These are phyloP conservation scores for Yarrowia keelungensis DNA, from an alignment of 805 yeast species.

Conservation along the genomic window DNA sequence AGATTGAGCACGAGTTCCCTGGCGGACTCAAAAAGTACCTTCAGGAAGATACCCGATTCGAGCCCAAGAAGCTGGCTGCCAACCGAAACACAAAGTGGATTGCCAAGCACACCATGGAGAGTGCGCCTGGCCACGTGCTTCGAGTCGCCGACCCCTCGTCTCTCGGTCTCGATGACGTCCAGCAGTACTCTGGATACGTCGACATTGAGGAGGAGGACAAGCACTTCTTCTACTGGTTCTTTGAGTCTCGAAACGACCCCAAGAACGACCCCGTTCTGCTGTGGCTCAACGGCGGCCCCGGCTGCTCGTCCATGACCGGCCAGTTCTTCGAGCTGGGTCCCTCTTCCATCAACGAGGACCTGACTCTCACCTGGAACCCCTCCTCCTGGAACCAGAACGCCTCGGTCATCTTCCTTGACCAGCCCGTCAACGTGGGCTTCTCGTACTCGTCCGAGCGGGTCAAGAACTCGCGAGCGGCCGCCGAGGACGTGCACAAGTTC, in stretches of 20 bases:
- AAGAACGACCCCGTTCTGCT: constrained; percentile 81
- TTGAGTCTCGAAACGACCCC: constrained; percentile 91
- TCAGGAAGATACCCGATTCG: constrained; percentile 12
- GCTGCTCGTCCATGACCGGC: constrained; percentile 91
- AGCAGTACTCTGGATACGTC: constrained; percentile 76
- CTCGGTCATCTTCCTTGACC: constrained; percentile 87
- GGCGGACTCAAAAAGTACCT: constrained; percentile 15
- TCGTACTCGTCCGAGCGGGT: constrained; percentile 76
- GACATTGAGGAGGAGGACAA: constrained; percentile 78
- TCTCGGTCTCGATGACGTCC: constrained; percentile 73
- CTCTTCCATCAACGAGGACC: constrained; percentile 66
- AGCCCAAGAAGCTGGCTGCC: constrained; percentile 23
- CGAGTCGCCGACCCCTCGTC: constrained; percentile 67
- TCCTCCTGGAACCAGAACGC: constrained; percentile 93
- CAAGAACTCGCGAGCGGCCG: constrained; percentile 79
- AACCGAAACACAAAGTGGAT: constrained; percentile 33
- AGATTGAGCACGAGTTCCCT: constrained; percentile 22
- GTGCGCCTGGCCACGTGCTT: constrained; percentile 55
- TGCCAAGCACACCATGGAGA: constrained; percentile 20
- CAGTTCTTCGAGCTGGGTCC: constrained; percentile 93
- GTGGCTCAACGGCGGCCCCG: constrained; percentile 98
- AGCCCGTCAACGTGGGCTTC: constrained; percentile 92
- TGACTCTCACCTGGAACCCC: constrained; percentile 77
- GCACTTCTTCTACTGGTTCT: constrained; percentile 92
- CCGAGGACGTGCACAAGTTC: constrained; percentile 84